Base-by-base conservation (phyloP, 306 rosid species). In the Trichosanthes cucumerina region DNA sequence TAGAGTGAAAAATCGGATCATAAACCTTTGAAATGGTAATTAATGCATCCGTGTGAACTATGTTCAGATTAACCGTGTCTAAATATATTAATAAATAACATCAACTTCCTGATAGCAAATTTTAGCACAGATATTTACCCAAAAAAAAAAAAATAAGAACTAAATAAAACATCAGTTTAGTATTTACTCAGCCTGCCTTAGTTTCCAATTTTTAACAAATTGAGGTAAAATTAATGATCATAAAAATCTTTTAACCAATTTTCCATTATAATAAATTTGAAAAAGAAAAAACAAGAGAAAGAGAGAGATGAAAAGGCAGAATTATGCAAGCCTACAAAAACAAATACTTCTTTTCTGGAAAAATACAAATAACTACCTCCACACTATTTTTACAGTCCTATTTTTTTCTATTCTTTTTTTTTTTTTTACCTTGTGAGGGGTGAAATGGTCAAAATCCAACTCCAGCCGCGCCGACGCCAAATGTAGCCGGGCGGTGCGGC, bases 391-490 rank as follows among this genome's bases (percentile, higher is more conserved):
- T 43, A 31, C 69, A 38, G 10, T 60, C 60, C 64, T 19, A 75
- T 28, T 18, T 1, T 19, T 64, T 64, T 34, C 7, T 24, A 16
- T 16, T 18, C 46, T 8, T 64, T 64, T 53, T 58, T 64, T 53
- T 58, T 8, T 7, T 44, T 46, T 46, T 24, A 24, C 41, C 77
- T 11, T 19, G 1, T 24, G 23, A 14, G 14, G 76, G 77, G 62
- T 73, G 44, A 44, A 59, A 15, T 39, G 53, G 78, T 81, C 87
- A 91, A 86, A 88, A 88, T 15, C 99, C 97, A 82, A 88, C 86
- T 63, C 92, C 97, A 60, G 98, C 92, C 43, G 96, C 94, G 82
- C 97, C 90, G 79, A 93, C 81, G 3, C 93, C 96, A 33, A 91
- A 84, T 31, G 91, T 85, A 62, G 92, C 84, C 80, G 88, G 85